These are phyloP conservation scores for Suillus tomentosus DNA, from an alignment of 768 basidiomycete genomes.

Conservation along the genomic window DNA sequence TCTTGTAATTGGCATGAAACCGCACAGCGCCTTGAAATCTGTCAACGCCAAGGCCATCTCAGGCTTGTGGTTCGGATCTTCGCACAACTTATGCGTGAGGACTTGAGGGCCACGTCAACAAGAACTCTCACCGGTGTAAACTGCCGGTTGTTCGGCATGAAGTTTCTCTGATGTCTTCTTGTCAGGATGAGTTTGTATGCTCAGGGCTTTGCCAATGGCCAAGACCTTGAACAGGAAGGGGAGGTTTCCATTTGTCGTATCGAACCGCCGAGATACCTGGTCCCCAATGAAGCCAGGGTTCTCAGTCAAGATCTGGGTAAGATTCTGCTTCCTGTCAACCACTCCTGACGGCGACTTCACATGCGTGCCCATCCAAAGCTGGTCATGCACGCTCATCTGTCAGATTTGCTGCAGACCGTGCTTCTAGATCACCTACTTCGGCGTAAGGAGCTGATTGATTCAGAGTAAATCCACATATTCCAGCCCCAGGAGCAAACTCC, in stretches of 20 bases:
- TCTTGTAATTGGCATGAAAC: slow-evolving; percentile 79
- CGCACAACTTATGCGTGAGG: slow-evolving; percentile 15
- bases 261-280: slow-evolving; percentile 54
- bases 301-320: slow-evolving; percentile 61
- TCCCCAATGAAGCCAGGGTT: slow-evolving; percentile 72
- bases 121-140: slow-evolving; percentile 80
- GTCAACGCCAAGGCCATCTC: slow-evolving; percentile 99
- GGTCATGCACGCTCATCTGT: slow-evolving; percentile 11
- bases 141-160: slow-evolving; percentile 66
- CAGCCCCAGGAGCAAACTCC: slow-evolving; percentile 67
- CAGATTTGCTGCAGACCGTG: slow-evolving; percentile 13
- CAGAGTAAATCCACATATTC: slow-evolving; percentile 63
- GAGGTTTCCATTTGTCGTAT: slow-evolving; percentile 63
- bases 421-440: slow-evolving; percentile 61
- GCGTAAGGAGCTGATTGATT: slow-evolving; percentile 84
- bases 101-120: background rate
- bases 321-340: slow-evolving; percentile 47
- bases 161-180: slow-evolving; percentile 76
- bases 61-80: slow-evolving; percentile 96
- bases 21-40: slow-evolving; percentile 87
- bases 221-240: slow-evolving; percentile 94
- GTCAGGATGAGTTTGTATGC: slow-evolving; percentile 92
- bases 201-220: slow-evolving; percentile 85
- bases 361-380: slow-evolving; percentile 99
- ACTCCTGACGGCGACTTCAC: slow-evolving; percentile 66